A percentile compares a stretch with the other conserved stretches of the same genome.
These are phyloP conservation scores for Xylaria sp. DNA, from an alignment of 2,329 filamentous ascomycete genomes.

Conservation along the genomic window DNA sequence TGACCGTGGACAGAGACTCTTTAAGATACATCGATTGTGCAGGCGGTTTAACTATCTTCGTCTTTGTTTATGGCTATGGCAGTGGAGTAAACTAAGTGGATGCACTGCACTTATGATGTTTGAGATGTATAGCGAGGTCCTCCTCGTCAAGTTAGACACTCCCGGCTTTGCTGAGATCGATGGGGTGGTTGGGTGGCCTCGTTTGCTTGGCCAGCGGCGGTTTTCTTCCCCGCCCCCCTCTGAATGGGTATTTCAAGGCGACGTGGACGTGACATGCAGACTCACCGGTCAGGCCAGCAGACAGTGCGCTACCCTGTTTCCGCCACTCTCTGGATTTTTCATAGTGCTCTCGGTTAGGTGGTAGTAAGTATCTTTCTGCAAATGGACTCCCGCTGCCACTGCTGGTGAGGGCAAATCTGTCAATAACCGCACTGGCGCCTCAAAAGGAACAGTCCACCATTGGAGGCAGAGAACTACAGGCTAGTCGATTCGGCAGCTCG, in stretches of 20 bases:
- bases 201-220: slow-evolving; percentile 30
- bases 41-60: too few species aligned
- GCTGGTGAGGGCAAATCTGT: not conserved
- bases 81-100: too few species aligned
- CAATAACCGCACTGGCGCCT: not conserved
- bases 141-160: not conserved
- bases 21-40: too few species aligned
- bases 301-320: slow-evolving; percentile 29
- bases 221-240: slow-evolving; percentile 24
- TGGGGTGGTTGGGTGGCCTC: slow-evolving; percentile 10
- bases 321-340: not conserved
- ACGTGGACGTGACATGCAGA: slow-evolving; percentile 33
- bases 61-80: not conserved
- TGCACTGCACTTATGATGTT: too few species aligned
- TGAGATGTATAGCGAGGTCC: not conserved
- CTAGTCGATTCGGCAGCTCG: not conserved
- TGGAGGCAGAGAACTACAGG: not conserved
- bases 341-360: slow-evolving; percentile 1
- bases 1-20: too few species aligned
- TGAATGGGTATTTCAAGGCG: slow-evolving; percentile 23
- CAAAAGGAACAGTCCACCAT: not conserved
- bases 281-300: slow-evolving; percentile 31
- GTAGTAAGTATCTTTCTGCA: not conserved
- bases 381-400: not conserved
- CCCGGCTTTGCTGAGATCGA: slow-evolving; percentile 19